Conservation (phyloP, 768 basidiomycete genomes). For the Suillus fuscotomentosus region DNA sequence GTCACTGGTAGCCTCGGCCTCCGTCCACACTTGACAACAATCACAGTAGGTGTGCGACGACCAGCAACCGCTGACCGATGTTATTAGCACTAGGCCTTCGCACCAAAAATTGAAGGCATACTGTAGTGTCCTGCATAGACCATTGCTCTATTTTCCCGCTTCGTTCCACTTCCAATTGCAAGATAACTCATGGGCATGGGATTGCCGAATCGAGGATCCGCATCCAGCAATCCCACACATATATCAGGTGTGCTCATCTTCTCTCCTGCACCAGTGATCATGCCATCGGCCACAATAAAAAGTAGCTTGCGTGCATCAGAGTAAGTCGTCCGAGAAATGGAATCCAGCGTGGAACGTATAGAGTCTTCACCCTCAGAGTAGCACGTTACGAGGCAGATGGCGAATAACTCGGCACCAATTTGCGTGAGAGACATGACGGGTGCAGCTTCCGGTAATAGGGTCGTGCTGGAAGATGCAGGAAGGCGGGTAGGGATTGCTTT, state of each 20-base stretch:
- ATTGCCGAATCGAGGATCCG: conserved; percentile 94
- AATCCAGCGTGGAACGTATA: conserved; percentile 87
- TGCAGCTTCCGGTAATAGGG: conserved; percentile 45
- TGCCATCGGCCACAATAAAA: conserved; percentile 95
- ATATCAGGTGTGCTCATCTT: conserved; percentile 95
- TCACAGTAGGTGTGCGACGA: conserved; percentile 88
- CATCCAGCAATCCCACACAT: conserved; percentile 87
- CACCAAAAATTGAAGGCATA: conserved; percentile 40
- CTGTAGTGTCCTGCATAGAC: conserved; percentile 99
- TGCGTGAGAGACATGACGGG: conserved; percentile 75
- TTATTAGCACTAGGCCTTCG: conserved; percentile 3
- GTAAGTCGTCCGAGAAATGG: conserved; percentile 88
- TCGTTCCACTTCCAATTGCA: conserved; percentile 87
- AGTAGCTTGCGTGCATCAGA: conserved; percentile 90
- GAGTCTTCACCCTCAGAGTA: conserved; percentile 97
- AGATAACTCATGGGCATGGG: conserved; percentile 92
- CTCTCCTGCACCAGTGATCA: conserved; percentile 98
- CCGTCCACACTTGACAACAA: conserved; percentile 98
- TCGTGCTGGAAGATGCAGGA: conserved; percentile 52
- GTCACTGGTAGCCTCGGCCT: conserved; percentile 75
- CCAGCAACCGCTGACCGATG: conserved; percentile 64
- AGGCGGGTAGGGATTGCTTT: conserved; percentile 50
- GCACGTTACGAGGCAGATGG: conserved; percentile 94
- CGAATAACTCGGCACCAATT: conserved; percentile 94
- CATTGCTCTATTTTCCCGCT: conserved; percentile 93